Conservation (phyloP, 768 basidiomycete species). For the Calocybe indica region DNA sequence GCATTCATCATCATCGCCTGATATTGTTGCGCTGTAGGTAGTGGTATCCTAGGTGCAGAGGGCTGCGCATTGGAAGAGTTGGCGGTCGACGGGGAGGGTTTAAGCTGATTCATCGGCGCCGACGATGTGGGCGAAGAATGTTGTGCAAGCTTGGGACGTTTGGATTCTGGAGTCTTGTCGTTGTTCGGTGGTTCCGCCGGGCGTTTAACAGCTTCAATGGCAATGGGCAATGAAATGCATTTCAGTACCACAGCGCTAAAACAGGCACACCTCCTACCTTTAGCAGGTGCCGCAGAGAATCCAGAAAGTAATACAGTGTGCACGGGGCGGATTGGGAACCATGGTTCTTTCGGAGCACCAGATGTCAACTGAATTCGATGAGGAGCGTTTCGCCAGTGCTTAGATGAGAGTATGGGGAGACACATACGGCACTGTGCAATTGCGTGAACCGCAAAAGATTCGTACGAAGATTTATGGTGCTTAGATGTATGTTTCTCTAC, state of each 20-base stretch:
- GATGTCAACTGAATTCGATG: conserved; percentile 24
- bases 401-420: neutral
- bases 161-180: conserved; percentile 38
- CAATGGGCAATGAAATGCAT: neutral
- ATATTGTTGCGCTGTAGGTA: neutral
- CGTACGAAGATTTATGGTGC: conserved; percentile 37
- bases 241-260: too few species aligned
- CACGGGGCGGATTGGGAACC: conserved; percentile 46
- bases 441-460: conserved; percentile 44
- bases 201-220: conserved; percentile 34
- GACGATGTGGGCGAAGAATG: conserved; percentile 3
- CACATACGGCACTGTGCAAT: conserved; percentile 42
- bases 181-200: conserved; percentile 26
- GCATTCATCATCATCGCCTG: neutral
- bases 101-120: neutral
- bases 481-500: conserved; percentile 58
- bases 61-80: neutral
- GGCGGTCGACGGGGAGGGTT: neutral
- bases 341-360: conserved; percentile 35
- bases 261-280: conserved; percentile 7
- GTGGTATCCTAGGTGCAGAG: neutral
- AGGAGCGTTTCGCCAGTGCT: neutral
- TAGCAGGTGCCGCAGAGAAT: conserved; percentile 32
- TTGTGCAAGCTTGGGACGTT: conserved; percentile 31
- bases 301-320: conserved; percentile 45